phyloP scores from a whole-genome alignment of 164 flowering plant genomes.

The Cinnamomum micranthum region DNA sequence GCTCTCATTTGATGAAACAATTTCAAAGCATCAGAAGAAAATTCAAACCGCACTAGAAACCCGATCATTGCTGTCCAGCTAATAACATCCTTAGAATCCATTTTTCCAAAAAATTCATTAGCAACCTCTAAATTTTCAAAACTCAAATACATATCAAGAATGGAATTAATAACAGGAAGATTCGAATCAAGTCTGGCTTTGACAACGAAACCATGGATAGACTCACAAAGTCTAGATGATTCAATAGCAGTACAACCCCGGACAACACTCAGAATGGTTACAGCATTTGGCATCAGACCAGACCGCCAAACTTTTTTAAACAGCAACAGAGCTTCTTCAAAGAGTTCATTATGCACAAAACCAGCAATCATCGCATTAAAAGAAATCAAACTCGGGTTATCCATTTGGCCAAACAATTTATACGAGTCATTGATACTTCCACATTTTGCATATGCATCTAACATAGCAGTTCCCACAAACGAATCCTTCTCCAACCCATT shows the following conservation, averaged over 20 bases:
- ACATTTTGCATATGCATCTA: constrained; percentile 38
- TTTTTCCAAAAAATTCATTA: constrained; percentile 19
- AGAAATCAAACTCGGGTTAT: constrained; percentile 24
- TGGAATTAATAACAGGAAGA: constrained; percentile 24
- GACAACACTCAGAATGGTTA: constrained; percentile 26
- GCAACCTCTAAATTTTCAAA: constrained; percentile 26
- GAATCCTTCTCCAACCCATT: constrained; percentile 24
- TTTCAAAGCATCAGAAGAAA: constrained; percentile 23
- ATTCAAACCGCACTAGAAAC: constrained; percentile 19
- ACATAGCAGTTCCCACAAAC: constrained; percentile 31
- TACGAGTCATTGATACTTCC: constrained; percentile 20
- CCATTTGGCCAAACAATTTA: constrained; percentile 22
- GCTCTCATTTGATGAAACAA: constrained; percentile 26
- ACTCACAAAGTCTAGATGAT: constrained; percentile 15
- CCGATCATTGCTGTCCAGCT: constrained; percentile 41
- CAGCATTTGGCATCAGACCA: constrained; percentile 27
- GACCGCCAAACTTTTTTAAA: constrained; percentile 16
- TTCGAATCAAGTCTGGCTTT: constrained; percentile 22
- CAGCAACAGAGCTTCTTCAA: constrained; percentile 23
- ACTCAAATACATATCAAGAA: constrained; percentile 36
- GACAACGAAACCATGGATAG: constrained; percentile 22
- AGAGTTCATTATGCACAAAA: constrained; percentile 16
- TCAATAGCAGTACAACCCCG: constrained; percentile 19
- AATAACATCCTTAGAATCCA: constrained; percentile 33
- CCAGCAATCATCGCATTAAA: constrained; percentile 35